Evolutionary conservation across 1,139 yeast genomes (phyloP).

Genomic region (Kluyveromyces sp.): DNA sequence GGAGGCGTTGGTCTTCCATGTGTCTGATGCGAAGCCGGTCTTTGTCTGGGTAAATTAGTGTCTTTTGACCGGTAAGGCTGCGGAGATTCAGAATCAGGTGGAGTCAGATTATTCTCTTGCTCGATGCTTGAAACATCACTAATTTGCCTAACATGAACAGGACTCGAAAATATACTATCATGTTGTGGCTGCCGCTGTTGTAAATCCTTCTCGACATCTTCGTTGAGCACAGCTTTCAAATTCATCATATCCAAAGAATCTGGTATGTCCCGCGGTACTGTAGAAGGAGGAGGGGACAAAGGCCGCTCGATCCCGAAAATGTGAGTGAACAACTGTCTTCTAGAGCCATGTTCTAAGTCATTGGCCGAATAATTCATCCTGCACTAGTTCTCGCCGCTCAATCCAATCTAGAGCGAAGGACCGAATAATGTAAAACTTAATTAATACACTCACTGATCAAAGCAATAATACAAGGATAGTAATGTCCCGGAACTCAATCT

Average conservation of each 20-base stretch:
- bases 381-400: no score
- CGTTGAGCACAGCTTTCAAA: slow-evolving; percentile 5
- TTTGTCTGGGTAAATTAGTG: neutral
- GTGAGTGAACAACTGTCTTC: slow-evolving; percentile 14
- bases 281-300: slow-evolving; percentile 1
- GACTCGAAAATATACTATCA: neutral
- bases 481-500: no score
- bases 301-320: slow-evolving; percentile 25
- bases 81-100: neutral
- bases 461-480: no score
- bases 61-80: neutral
- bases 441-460: no score
- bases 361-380: neutral
- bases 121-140: slow-evolving; percentile 3
- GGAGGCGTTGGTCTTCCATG: slow-evolving; percentile 6
- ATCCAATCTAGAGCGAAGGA: no score
- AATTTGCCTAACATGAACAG: slow-evolving; percentile 5
- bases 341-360: slow-evolving; percentile 1
- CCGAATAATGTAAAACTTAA: no score
- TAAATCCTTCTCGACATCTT: slow-evolving; percentile 3
- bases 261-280: slow-evolving; percentile 5
- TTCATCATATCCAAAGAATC: slow-evolving; percentile 10
- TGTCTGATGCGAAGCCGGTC: slow-evolving; percentile 1
- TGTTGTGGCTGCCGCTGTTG: neutral
- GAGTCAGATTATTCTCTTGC: neutral